These are phyloP conservation scores for Phaeosphaeriaceae sp. DNA, from an alignment of 2,329 filamentous ascomycete species.

Conservation along the genomic window DNA sequence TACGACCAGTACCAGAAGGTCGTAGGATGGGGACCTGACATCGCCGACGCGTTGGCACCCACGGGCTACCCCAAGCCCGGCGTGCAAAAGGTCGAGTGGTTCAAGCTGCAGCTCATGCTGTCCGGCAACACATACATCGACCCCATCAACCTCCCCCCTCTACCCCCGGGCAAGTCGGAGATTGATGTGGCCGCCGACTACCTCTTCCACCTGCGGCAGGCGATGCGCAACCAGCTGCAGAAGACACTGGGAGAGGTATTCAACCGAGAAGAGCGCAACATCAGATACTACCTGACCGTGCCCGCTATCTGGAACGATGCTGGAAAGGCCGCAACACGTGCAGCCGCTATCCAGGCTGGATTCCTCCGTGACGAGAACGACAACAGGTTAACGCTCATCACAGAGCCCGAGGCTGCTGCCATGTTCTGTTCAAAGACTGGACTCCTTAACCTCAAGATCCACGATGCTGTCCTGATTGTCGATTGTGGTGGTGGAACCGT, in stretches of 20 bases:
- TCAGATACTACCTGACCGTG: slow-evolving; percentile 97
- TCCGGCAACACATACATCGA: slow-evolving; percentile 99
- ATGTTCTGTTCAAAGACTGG: slow-evolving; percentile 98
- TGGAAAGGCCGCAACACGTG: slow-evolving; percentile 93
- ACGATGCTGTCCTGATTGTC: slow-evolving; percentile 96
- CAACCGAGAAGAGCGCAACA: slow-evolving; percentile 96
- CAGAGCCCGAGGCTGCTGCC: slow-evolving; percentile 94
- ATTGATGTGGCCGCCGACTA: slow-evolving; percentile 99
- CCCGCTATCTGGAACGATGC: slow-evolving; percentile 99
- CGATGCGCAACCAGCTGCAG: slow-evolving; percentile 93
- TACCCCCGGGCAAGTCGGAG: slow-evolving; percentile 97
- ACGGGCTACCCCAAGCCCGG: slow-evolving; percentile 97
- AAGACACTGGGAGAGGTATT: slow-evolving; percentile 98
- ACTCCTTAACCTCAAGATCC: slow-evolving; percentile 94
- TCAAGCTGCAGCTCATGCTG: slow-evolving; percentile 98
- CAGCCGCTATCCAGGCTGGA: slow-evolving; percentile 94
- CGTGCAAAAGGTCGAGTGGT: slow-evolving; percentile 99
- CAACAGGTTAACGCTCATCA: slow-evolving; percentile 91
- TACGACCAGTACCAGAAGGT: slow-evolving; percentile 99
- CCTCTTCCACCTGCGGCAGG: slow-evolving; percentile 95
- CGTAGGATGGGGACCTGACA: slow-evolving; percentile 99
- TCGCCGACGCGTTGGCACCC: slow-evolving; percentile 92
- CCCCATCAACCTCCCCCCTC: slow-evolving; percentile 95
- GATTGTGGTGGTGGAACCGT: slow-evolving; percentile 98
- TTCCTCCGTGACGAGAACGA: slow-evolving; percentile 98